Evolutionary conservation across 306 rosid genomes (phyloP).

Genomic region (Lupinus albus): DNA sequence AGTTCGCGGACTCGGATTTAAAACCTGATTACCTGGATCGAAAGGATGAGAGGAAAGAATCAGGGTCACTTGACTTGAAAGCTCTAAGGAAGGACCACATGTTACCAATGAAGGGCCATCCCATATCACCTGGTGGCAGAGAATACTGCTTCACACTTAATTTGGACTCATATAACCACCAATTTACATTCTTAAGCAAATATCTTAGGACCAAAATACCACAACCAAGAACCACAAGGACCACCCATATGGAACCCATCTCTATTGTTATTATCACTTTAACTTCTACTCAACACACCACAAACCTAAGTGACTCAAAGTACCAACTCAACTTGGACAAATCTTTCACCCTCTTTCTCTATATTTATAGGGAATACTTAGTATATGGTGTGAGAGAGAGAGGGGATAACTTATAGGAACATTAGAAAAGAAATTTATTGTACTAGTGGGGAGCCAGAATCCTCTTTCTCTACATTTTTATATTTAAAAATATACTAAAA

Average conservation of each 20-base stretch:
- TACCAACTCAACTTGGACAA: neutral
- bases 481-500: no score
- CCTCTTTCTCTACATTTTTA: no score
- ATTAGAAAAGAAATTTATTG: constrained; percentile 17
- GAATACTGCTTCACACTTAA: constrained; percentile 58
- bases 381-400: neutral
- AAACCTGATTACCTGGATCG: constrained; percentile 70
- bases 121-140: constrained; percentile 91
- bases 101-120: constrained; percentile 89
- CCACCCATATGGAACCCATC: constrained; percentile 39
- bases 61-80: constrained; percentile 81
- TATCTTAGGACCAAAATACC: constrained; percentile 39
- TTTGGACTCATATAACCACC: constrained; percentile 65
- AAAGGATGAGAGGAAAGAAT: constrained; percentile 68
- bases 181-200: constrained; percentile 53
- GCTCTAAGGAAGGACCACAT: constrained; percentile 95
- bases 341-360: constrained; percentile 4
- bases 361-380: constrained; percentile 40
- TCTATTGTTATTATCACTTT: constrained; percentile 14
- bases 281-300: neutral
- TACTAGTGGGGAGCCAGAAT: constrained; percentile 22
- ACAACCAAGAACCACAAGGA: constrained; percentile 30
- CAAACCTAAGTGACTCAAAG: neutral
- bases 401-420: neutral
- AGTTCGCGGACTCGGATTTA: no score